Conservation (phyloP, 148 eudicot species). For the Selenicereus undatus region DNA sequence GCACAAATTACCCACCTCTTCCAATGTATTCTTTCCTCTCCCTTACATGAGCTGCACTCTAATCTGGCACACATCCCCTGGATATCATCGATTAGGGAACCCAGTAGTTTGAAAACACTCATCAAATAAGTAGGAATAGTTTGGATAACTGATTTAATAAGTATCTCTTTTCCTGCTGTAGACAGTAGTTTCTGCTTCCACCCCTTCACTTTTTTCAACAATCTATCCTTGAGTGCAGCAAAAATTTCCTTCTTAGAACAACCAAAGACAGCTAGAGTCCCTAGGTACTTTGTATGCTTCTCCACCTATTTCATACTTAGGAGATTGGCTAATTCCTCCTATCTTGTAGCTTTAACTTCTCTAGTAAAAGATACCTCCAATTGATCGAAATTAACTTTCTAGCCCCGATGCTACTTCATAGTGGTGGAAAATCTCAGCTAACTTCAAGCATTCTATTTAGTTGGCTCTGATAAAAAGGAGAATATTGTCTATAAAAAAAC, state of each 20-base stretch:
- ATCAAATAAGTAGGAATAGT: background rate
- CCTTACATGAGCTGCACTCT: background rate
- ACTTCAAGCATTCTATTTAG: background rate
- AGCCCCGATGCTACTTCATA: background rate
- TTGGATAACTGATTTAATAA: background rate
- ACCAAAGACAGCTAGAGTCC: background rate
- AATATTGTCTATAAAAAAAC: too few species aligned
- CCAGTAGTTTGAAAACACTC: background rate
- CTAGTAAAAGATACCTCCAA: background rate
- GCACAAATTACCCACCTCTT: background rate
- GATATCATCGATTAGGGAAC: background rate
- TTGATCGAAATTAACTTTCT: background rate
- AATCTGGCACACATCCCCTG: background rate
- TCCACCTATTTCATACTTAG: too few species aligned
- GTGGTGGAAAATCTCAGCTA: background rate
- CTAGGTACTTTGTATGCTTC: background rate
- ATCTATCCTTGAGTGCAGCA: background rate
- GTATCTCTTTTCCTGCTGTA: background rate
- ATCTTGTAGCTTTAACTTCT: background rate
- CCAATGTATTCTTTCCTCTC: background rate
- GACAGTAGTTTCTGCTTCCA: background rate
- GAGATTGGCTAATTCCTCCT: background rate
- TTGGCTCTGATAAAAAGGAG: background rate
- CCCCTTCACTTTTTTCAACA: background rate
- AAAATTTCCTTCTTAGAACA: background rate